phyloP scores from a whole-genome alignment of 2,329 filamentous ascomycete species.

The Arachnomyces sp. region DNA sequence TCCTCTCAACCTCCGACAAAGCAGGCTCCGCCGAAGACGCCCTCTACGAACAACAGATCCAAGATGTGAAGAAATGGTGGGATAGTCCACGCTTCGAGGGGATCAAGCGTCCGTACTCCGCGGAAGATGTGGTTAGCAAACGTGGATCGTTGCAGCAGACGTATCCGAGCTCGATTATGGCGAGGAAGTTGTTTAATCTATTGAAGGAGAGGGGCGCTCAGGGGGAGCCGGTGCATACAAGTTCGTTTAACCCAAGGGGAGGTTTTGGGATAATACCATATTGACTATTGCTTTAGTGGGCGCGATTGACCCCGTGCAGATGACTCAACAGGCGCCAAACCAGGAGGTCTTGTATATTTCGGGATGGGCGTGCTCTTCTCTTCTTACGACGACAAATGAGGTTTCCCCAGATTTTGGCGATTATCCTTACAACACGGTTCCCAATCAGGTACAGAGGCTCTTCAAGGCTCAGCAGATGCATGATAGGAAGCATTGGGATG shows the following conservation, averaged over 20 bases:
- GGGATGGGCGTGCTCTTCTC: slow-evolving; percentile 93
- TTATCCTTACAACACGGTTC: slow-evolving; percentile 98
- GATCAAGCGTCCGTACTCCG: slow-evolving; percentile 85
- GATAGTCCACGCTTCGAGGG: slow-evolving; percentile 71
- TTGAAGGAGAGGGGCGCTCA: slow-evolving; percentile 67
- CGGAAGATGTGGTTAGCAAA: slow-evolving; percentile 87
- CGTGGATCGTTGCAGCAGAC: slow-evolving; percentile 76
- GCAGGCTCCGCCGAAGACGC: slow-evolving; percentile 72
- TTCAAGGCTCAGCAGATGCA: slow-evolving; percentile 97
- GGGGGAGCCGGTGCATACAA: slow-evolving; percentile 87
- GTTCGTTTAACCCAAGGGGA: slow-evolving; percentile 42
- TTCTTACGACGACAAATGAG: slow-evolving; percentile 90
- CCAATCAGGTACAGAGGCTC: slow-evolving; percentile 91
- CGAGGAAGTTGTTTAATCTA: slow-evolving; percentile 85
- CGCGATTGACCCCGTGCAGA: slow-evolving; percentile 96
- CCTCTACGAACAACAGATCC: slow-evolving; percentile 73
- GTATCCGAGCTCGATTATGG: slow-evolving; percentile 92
- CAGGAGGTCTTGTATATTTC: slow-evolving; percentile 95
- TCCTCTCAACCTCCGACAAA: slow-evolving; percentile 70
- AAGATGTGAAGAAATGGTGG: slow-evolving; percentile 89
- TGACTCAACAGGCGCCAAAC: slow-evolving; percentile 95
- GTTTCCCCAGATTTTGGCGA: slow-evolving; percentile 97
- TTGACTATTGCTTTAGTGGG: slow-evolving; percentile 57
- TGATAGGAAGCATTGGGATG: slow-evolving; percentile 90
- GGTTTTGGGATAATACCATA: not conserved